A percentile compares a stretch with the other conserved stretches of the same genome.
These are phyloP conservation scores for Backusella macrospora DNA, from an alignment of 192 early-diverging fungal genomes.

Conservation along the genomic window DNA sequence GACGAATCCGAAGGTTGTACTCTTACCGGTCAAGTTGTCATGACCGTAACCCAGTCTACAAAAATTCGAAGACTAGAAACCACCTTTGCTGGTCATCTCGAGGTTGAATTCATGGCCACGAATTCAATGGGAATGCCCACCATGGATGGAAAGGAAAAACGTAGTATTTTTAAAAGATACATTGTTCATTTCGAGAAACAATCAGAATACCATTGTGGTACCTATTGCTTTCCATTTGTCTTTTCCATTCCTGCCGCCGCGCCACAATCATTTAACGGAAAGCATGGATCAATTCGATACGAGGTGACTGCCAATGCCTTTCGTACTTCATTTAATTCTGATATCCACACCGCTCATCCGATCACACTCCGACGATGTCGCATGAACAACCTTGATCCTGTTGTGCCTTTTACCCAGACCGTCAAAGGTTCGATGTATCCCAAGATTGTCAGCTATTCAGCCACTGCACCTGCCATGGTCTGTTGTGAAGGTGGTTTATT, in stretches of 20 bases:
- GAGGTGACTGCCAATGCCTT: slow-evolving; percentile 34
- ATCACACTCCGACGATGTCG: slow-evolving; percentile 48
- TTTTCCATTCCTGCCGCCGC: slow-evolving; percentile 28
- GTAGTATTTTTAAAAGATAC: not conserved
- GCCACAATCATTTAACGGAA: slow-evolving; percentile 44
- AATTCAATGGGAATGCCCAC: slow-evolving; percentile 10
- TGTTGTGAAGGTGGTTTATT: slow-evolving; percentile 44
- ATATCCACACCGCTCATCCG: slow-evolving; percentile 38
- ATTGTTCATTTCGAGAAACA: not conserved
- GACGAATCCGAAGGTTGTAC: slow-evolving; percentile 38
- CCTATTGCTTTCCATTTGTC: slow-evolving; percentile 26
- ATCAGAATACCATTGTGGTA: slow-evolving; percentile 15
- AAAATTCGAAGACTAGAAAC: slow-evolving; percentile 26
- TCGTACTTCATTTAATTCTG: slow-evolving; percentile 43
- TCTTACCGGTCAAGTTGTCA: slow-evolving; percentile 8
- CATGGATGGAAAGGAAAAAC: not conserved
- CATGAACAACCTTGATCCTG: slow-evolving; percentile 17
- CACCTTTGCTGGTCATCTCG: slow-evolving; percentile 19
- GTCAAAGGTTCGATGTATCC: slow-evolving; percentile 20
- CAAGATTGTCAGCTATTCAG: slow-evolving; percentile 25
- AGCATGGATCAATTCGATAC: slow-evolving; percentile 50
- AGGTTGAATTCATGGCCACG: slow-evolving; percentile 23
- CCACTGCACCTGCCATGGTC: slow-evolving; percentile 33
- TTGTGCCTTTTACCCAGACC: not conserved
- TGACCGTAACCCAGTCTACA: slow-evolving; percentile 11